Conservation (phyloP, 1,284 basidiomycete species). For the Anthracocystis setariae region DNA sequence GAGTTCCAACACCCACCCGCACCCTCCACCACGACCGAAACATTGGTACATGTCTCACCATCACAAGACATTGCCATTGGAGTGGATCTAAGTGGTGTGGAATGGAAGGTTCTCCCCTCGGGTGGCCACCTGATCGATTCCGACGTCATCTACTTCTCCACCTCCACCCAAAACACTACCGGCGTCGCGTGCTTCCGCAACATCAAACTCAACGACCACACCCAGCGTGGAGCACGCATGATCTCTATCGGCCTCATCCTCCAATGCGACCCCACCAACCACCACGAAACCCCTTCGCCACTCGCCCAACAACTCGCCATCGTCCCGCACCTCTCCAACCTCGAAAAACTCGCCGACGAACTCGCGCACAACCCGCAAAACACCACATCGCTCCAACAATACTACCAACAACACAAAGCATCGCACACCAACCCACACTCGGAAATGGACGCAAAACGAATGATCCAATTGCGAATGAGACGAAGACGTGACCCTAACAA, state of each 20-base stretch:
- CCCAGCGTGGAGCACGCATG: constrained; percentile 55
- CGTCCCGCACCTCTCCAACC: constrained; percentile 41
- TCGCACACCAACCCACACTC: background rate
- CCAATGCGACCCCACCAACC: constrained; percentile 11
- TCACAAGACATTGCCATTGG: background rate
- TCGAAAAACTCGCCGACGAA: constrained; percentile 40
- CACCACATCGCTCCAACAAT: constrained; percentile 13
- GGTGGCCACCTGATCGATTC: constrained; percentile 51
- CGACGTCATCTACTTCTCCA: constrained; percentile 53
- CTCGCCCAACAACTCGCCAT: constrained; percentile 46
- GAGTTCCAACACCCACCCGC: constrained; percentile 42
- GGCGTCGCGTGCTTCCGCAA: constrained; percentile 57
- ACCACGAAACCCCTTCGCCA: constrained; percentile 12
- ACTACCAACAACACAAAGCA: constrained; percentile 31
- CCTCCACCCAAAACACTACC: constrained; percentile 16
- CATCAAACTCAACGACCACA: constrained; percentile 22
- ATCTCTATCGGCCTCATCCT: constrained; percentile 48
- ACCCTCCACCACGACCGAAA: background rate
- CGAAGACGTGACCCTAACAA: constrained; percentile 37
- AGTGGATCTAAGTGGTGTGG: constrained; percentile 37
- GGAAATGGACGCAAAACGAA: constrained; percentile 25
- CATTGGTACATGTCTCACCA: constrained; percentile 19
- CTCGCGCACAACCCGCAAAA: constrained; percentile 25
- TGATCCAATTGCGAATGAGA: constrained; percentile 45
- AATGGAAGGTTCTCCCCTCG: constrained; percentile 60